Percentiles rank a stretch among this genome's conserved stretches.
Evolutionary conservation across 805 yeast species (phyloP).

Genomic region (Metschnikowia kofuensis): DNA sequence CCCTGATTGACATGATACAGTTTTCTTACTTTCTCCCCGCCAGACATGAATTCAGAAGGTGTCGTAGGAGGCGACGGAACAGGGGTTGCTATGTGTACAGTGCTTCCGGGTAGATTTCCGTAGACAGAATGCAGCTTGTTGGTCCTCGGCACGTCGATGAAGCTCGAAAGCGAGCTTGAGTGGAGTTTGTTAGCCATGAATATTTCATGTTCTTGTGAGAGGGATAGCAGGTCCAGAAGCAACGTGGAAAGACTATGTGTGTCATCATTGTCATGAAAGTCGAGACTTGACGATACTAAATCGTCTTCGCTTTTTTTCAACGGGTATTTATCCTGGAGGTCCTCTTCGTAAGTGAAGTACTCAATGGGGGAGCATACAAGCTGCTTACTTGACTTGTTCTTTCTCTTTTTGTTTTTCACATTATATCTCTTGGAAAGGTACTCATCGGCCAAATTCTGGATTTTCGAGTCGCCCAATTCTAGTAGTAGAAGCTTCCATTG

Average conservation of each 20-base stretch:
- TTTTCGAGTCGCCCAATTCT: conserved; percentile 57
- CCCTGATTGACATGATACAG: conserved; percentile 64
- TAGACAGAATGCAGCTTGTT: conserved; percentile 42
- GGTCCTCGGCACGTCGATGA: conserved; percentile 57
- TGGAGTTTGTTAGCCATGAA: conserved; percentile 42
- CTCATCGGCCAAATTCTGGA: conserved; percentile 42
- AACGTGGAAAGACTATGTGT: conserved; percentile 23
- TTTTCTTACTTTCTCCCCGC: conserved; percentile 49
- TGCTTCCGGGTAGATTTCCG: conserved; percentile 48
- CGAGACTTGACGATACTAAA: neutral
- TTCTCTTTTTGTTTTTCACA: conserved; percentile 23
- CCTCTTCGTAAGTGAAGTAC: conserved; percentile 76
- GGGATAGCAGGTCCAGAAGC: conserved; percentile 19
- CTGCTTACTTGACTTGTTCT: conserved; percentile 21
- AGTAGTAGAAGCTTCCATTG: conserved; percentile 53
- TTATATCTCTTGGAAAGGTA: conserved; percentile 44
- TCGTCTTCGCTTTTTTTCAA: conserved; percentile 29
- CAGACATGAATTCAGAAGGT: conserved; percentile 44
- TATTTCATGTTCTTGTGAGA: conserved; percentile 4
- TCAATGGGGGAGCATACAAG: conserved; percentile 76
- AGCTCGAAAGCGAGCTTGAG: conserved; percentile 56
- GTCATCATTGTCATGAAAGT: conserved; percentile 2
- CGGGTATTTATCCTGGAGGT: conserved; percentile 73
- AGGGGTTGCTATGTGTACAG: conserved; percentile 79
- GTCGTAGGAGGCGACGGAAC: conserved; percentile 74